Evolutionary conservation across 2,329 filamentous ascomycete genomes (phyloP).

Genomic region (Cephalotrichum gorgonifer): DNA sequence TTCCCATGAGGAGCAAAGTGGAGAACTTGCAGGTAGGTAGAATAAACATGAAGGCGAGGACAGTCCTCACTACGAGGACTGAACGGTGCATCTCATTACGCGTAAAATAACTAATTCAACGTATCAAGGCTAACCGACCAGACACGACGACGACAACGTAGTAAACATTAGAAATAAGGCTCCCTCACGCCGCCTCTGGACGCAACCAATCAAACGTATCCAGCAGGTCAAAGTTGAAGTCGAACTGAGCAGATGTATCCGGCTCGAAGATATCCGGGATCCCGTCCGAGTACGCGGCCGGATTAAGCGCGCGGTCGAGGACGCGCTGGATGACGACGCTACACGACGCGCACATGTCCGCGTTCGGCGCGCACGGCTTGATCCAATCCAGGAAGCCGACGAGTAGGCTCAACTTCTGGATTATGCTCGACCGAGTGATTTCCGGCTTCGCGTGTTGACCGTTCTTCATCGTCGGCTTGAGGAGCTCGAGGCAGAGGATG

Average conservation of each 20-base stretch:
- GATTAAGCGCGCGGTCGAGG: slow-evolving; percentile 37
- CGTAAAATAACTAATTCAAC: no score
- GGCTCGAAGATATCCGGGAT: background rate
- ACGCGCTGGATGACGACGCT: slow-evolving; percentile 38
- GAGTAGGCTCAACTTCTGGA: slow-evolving; percentile 40
- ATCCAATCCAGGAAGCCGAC: slow-evolving; percentile 42
- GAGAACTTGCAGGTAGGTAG: no score
- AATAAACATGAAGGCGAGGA: no score
- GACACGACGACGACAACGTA: no score
- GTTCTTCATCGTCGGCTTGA: slow-evolving; percentile 26
- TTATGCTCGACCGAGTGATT: slow-evolving; percentile 34
- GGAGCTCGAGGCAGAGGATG: slow-evolving; percentile 38
- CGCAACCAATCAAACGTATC: slow-evolving; percentile 39
- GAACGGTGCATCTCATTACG: no score
- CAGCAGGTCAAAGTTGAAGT: slow-evolving; percentile 35
- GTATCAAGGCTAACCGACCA: no score
- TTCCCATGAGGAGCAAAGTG: no score
- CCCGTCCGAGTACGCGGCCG: slow-evolving; percentile 13
- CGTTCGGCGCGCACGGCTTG: slow-evolving; percentile 34
- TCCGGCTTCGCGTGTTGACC: slow-evolving; percentile 20
- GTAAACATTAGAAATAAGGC: no score
- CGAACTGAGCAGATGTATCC: background rate
- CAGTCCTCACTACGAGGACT: no score
- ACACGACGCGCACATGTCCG: slow-evolving; percentile 33
- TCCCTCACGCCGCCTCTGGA: slow-evolving; percentile 7